A percentile compares a stretch with the other conserved stretches of the same genome.
Conservation (phyloP, 805 yeast species). For the Spathaspora sp. region DNA sequence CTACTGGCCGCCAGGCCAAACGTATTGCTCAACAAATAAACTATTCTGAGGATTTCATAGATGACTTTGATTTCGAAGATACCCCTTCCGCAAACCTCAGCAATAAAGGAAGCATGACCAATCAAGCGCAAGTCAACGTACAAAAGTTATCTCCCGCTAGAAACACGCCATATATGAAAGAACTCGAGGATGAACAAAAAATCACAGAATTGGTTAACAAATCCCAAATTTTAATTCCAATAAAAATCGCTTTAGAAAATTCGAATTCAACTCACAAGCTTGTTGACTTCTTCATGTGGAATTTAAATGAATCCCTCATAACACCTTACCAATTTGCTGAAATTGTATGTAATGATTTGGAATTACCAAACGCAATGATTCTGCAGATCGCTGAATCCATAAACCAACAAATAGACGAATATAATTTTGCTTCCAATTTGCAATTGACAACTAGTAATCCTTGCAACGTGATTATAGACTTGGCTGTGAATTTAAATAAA, state of each 20-base stretch:
- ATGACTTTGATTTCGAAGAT: slow-evolving; percentile 43
- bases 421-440: slow-evolving; percentile 56
- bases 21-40: slow-evolving; percentile 67
- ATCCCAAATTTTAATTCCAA: slow-evolving; percentile 56
- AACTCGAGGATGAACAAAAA: slow-evolving; percentile 19
- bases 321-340: slow-evolving; percentile 75
- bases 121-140: slow-evolving; percentile 11
- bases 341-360: slow-evolving; percentile 78
- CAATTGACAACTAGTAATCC: slow-evolving; percentile 58
- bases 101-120: slow-evolving; percentile 2
- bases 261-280: slow-evolving; percentile 46
- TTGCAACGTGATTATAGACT: slow-evolving; percentile 71
- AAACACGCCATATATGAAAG: slow-evolving; percentile 19
- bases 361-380: slow-evolving; percentile 65
- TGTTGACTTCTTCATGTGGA: slow-evolving; percentile 74
- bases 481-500: slow-evolving; percentile 79
- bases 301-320: slow-evolving; percentile 56
- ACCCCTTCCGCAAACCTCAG: slow-evolving; percentile 13
- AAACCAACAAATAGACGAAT: slow-evolving; percentile 77
- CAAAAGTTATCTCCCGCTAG: slow-evolving; percentile 25
- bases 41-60: slow-evolving; percentile 69
- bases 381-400: slow-evolving; percentile 66
- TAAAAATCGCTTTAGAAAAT: slow-evolving; percentile 58
- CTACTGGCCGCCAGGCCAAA: slow-evolving; percentile 75
- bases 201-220: slow-evolving; percentile 24